phyloP scores from a whole-genome alignment of 176 grass and related monocot species.

The Bothriochloa decipiens region DNA sequence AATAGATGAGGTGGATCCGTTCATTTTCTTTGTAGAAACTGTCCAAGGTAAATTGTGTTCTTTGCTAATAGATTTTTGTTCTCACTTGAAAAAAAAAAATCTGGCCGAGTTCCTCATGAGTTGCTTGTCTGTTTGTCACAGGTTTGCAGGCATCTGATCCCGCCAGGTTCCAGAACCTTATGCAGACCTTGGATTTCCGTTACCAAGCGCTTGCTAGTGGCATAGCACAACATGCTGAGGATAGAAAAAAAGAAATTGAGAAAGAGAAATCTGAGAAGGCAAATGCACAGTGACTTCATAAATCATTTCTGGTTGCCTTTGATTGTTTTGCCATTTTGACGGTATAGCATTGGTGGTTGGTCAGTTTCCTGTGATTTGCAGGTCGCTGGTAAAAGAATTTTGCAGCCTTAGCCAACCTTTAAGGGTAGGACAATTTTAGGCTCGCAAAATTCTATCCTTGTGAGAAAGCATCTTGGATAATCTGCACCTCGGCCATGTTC shows the following conservation, averaged over 20 bases:
- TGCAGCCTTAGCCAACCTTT: constrained; percentile 38
- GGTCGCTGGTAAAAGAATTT: constrained; percentile 25
- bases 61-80: neutral
- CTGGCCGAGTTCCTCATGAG: neutral
- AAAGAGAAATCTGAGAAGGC: constrained; percentile 80
- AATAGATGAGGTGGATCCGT: constrained; percentile 92
- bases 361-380: constrained; percentile 30
- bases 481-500: constrained; percentile 30
- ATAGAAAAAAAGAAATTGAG: constrained; percentile 74
- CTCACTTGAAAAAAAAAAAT: neutral
- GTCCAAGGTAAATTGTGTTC: constrained; percentile 60
- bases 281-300: constrained; percentile 35
- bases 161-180: constrained; percentile 70
- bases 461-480: constrained; percentile 29
- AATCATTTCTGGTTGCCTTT: neutral
- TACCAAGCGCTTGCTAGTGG: constrained; percentile 80
- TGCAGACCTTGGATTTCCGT: constrained; percentile 80
- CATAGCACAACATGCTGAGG: constrained; percentile 76
- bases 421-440: constrained; percentile 34
- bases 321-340: constrained; percentile 35
- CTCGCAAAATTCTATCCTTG: constrained; percentile 25
- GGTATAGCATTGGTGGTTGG: constrained; percentile 5
- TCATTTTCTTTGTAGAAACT: constrained; percentile 91
- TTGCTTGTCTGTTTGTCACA: constrained; percentile 18
- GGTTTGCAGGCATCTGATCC: constrained; percentile 69